A percentile compares a stretch with the other conserved stretches of the same genome.
Evolutionary conservation across 2,329 filamentous ascomycete species (phyloP).

Genomic region (Zelopaecilomyces penicillatus): DNA sequence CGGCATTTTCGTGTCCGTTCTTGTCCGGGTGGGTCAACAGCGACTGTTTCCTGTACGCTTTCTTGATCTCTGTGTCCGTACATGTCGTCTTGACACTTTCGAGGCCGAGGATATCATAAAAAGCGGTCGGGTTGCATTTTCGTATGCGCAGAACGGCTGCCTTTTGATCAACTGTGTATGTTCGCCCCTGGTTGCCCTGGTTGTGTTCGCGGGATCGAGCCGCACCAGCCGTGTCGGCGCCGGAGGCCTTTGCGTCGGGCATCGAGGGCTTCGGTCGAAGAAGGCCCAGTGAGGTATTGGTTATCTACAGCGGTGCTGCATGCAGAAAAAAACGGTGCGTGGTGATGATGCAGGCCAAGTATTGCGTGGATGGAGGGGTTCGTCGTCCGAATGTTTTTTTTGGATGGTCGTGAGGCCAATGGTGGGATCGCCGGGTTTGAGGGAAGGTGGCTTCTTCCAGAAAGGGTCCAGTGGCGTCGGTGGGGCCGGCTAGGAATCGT

Average conservation of each 20-base stretch:
- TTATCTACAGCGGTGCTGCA: too few relatives aligned
- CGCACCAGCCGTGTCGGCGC: constrained; percentile 40
- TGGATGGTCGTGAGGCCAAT: too few relatives aligned
- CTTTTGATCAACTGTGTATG: constrained; percentile 85
- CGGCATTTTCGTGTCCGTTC: constrained; percentile 90
- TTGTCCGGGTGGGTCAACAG: constrained; percentile 97
- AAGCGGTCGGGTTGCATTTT: constrained; percentile 74
- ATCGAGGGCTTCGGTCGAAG: constrained; percentile 15
- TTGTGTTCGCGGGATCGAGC: constrained; percentile 57
- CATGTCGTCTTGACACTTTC: constrained; percentile 54
- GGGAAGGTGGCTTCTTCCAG: too few relatives aligned
- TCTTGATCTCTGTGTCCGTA: constrained; percentile 84
- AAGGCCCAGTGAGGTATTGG: neutral
- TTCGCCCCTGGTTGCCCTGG: constrained; percentile 66
- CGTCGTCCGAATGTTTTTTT: too few relatives aligned
- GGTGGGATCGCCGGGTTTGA: too few relatives aligned
- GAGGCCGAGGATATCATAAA: constrained; percentile 88
- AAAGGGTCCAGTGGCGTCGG: too few relatives aligned
- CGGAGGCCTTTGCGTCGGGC: constrained; percentile 44
- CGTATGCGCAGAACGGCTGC: constrained; percentile 84
- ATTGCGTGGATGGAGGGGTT: too few relatives aligned
- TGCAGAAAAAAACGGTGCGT: too few relatives aligned
- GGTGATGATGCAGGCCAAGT: too few relatives aligned
- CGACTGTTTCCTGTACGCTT: constrained; percentile 91
- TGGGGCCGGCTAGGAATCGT: too few relatives aligned